phyloP scores from a whole-genome alignment of 73 alveolate genomes.

The Paramecium sexaurelia region DNA sequence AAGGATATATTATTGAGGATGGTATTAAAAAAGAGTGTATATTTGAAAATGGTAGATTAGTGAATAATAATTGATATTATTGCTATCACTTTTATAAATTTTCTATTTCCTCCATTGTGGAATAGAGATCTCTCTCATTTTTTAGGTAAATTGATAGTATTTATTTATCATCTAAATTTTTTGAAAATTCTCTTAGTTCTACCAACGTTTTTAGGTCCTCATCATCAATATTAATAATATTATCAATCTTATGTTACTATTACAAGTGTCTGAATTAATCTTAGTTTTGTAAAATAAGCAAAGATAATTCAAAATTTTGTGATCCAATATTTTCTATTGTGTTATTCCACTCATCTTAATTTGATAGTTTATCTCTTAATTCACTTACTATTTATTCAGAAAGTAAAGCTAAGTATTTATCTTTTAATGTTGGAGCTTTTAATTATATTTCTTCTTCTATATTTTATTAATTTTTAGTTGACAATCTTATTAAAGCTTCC shows the following conservation, averaged over 20 bases:
- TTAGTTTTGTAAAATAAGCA: not conserved
- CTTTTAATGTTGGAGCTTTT: not conserved
- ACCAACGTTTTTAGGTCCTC: not conserved
- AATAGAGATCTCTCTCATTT: not conserved
- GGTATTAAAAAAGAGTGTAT: constrained; percentile 27
- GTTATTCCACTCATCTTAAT: not conserved
- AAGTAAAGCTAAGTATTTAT: not conserved
- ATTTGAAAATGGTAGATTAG: constrained; percentile 37
- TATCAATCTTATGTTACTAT: not conserved
- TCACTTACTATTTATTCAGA: not conserved
- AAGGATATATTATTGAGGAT: constrained; percentile 63
- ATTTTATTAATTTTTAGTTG: not conserved
- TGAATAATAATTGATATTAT: constrained; percentile 1
- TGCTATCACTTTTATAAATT: not conserved
- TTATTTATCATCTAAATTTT: not conserved
- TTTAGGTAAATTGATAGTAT: not conserved
- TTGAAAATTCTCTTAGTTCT: not conserved
- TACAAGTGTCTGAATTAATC: not conserved
- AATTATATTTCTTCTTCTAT: constrained; percentile 1
- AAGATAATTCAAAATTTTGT: not conserved
- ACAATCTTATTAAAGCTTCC: not conserved
- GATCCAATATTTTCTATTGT: not conserved
- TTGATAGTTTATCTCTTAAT: not conserved
- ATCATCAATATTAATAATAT: not conserved
- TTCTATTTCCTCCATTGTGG: not conserved